Conservation (phyloP, 768 basidiomycete genomes). For the Omphalotus guepiniiformis region DNA sequence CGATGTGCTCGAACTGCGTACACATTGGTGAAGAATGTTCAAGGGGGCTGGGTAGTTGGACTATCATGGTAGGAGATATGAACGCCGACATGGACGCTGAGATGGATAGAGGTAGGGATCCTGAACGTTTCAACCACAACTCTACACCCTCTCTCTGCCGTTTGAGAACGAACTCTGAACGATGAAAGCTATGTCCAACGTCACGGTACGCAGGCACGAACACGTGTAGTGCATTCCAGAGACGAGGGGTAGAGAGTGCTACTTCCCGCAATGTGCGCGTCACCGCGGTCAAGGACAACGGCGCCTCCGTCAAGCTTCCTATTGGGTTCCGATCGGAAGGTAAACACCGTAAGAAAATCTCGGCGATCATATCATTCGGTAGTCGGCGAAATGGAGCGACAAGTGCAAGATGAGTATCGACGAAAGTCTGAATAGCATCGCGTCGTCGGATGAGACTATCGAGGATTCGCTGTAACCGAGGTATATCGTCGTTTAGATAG, state of each 20-base stretch:
- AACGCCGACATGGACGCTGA: constrained; percentile 1
- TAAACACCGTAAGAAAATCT: constrained; percentile 7
- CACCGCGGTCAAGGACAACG: not conserved
- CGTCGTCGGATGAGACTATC: not conserved
- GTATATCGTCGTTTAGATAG: not conserved
- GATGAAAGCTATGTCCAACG: too few relatives aligned
- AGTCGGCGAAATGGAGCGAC: constrained; percentile 7
- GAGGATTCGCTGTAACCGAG: not conserved
- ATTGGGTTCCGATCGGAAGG: constrained; percentile 4
- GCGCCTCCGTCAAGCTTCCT: constrained; percentile 3
- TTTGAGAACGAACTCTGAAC: too few relatives aligned
- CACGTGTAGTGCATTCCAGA: constrained; percentile 6
- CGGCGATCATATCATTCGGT: constrained; percentile 6
- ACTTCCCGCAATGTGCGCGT: not conserved
- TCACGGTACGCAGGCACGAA: not conserved
- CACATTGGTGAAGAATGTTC: too few relatives aligned
- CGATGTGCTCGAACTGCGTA: too few relatives aligned
- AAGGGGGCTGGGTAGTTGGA: too few relatives aligned
- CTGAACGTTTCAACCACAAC: constrained; percentile 1
- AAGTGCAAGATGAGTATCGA: constrained; percentile 8
- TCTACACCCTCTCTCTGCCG: constrained; percentile 1
- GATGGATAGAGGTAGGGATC: constrained; percentile 4
- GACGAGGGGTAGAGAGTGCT: constrained; percentile 2
- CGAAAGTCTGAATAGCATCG: not conserved
- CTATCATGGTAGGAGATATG: too few relatives aligned